Conservation (phyloP, 768 basidiomycete species). For the Macrocybe gigantea region DNA sequence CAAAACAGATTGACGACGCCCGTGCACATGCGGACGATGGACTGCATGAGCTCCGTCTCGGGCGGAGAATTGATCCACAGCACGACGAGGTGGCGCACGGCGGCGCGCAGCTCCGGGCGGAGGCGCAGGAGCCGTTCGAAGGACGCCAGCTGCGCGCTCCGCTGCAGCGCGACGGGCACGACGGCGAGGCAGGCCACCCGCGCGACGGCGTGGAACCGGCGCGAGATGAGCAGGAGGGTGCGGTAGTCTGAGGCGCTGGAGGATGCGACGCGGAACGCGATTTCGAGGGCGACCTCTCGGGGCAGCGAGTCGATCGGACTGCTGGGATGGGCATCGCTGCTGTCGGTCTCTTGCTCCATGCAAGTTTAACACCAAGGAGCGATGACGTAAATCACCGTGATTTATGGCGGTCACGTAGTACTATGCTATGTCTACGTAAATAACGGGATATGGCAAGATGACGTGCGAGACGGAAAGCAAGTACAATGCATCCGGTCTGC, state of each 20-base stretch:
- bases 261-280: constrained; percentile 7
- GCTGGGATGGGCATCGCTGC: no score
- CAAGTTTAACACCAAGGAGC: no score
- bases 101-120: constrained; percentile 1
- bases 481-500: no score
- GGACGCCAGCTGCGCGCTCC: constrained; percentile 4
- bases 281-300: constrained; percentile 9
- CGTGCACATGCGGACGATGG: constrained; percentile 7
- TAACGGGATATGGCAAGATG: no score
- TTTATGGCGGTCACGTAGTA: no score
- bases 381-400: no score
- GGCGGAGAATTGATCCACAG: constrained; percentile 10
- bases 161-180: constrained; percentile 10
- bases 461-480: no score
- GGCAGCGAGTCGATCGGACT: background rate
- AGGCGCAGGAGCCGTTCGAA: constrained; percentile 7
- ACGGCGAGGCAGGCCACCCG: constrained; percentile 8
- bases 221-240: constrained; percentile 13
- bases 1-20: constrained; percentile 7
- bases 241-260: constrained; percentile 6
- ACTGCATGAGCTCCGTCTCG: constrained; percentile 4
- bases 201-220: constrained; percentile 3
- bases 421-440: no score
- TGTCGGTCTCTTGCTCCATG: no score
- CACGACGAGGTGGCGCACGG: constrained; percentile 3